Base-by-base conservation (phyloP, 129 eudicot species). In the Pseudognaphalium luteoalbum region DNA sequence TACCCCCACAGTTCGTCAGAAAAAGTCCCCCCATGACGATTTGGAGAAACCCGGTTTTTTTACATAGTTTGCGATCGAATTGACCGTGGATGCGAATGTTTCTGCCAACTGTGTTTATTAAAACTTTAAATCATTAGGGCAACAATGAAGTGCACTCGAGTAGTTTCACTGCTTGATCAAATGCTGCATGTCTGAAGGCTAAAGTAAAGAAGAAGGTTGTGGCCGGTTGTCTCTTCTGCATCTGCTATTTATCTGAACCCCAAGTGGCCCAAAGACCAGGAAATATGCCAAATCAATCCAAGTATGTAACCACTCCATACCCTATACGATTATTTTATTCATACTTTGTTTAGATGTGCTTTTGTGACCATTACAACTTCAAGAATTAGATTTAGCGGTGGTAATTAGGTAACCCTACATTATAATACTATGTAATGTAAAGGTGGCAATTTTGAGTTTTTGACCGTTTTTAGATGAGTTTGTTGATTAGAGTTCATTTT, bases 171-270 rank as follows among this genome's bases (percentile, higher is more conserved):
- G 42, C 62, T 82, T 12, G 84, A 79, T 68, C 89, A 50, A 86
- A 86, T 57, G 87, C 83, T 2, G 87, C 89, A 14, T 83, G 87
- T 77, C 20, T 65, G 44, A 70, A 79, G 71, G 77, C 82, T 42
- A 63, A 73, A 67, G 84, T 86, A 34, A 28, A 73, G 56, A 28
- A 73, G 56, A 82, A 76, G 73, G 76, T 82, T 22, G 85, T 86
- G 66, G n/a, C n/a, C n/a, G n/a, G 78, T 82, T 30, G 83, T 86
- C 0, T 86, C 89, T 15, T 86, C 85, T n/a, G 78, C 70, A 44
- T 74, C 80, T 42, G 83, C 87, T 28, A 56, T 64, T 52, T 29
- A 56, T 52, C 7, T 9, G 56, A 85, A 71, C 66, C 89, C 84
- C 2, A 57, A 42, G 7, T 82, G 84, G 89, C 83, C 89, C 12